Evolutionary conservation across 2,329 filamentous ascomycete genomes (phyloP).

Genomic region (Metarhizium anisopliae): DNA sequence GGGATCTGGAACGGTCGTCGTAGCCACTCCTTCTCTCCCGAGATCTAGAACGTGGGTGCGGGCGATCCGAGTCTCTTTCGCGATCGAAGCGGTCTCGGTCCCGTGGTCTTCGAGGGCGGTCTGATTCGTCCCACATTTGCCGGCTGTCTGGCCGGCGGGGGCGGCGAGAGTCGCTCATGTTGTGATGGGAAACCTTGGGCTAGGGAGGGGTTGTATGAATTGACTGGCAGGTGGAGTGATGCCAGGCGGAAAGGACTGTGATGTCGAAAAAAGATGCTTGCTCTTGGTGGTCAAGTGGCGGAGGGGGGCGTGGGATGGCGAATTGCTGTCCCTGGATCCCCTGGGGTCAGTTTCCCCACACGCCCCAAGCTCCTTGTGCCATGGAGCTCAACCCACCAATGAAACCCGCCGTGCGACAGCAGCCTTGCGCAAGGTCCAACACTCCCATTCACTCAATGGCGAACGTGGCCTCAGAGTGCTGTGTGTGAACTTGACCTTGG

Average conservation of each 20-base stretch:
- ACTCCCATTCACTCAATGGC: background rate
- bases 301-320: too few relatives aligned
- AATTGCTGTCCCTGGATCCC: background rate
- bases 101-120: constrained; percentile 24
- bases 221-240: background rate
- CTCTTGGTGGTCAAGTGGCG: too few relatives aligned
- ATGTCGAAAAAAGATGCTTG: background rate
- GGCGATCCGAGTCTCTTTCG: constrained; percentile 23
- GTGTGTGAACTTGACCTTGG: background rate
- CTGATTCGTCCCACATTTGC: constrained; percentile 51
- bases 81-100: constrained; percentile 22
- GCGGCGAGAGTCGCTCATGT: constrained; percentile 24
- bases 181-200: background rate
- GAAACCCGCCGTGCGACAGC: constrained; percentile 4
- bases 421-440: constrained; percentile 12
- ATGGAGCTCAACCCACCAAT: background rate
- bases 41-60: constrained; percentile 17
- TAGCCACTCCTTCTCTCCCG: constrained; percentile 25
- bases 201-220: background rate
- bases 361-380: constrained; percentile 10
- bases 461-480: constrained; percentile 2
- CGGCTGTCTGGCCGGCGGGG: constrained; percentile 40
- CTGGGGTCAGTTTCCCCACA: background rate
- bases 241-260: background rate
- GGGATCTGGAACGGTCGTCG: constrained; percentile 18